Evolutionary conservation across 345 rosid genomes (phyloP), one percentile per base, ranked within the genome.

Genomic region (Ailanthus altissimus): DNA sequence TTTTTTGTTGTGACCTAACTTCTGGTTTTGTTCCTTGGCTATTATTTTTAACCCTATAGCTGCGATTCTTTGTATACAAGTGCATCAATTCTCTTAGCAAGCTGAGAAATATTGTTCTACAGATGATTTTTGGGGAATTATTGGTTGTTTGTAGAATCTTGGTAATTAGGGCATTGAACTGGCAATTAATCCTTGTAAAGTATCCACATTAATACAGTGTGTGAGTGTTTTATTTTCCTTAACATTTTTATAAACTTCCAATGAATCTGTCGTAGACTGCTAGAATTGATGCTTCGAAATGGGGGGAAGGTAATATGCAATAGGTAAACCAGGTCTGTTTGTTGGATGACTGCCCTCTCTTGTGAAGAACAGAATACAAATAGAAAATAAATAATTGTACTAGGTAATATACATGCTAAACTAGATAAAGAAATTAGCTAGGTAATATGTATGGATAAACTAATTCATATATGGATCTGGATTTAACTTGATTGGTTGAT

Each of bases 81-180:
- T 46, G 40, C 25, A 40, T 60, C 56, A 46, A 26, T 4, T 64
- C 60, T 75, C 6, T 64, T 75, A n/a, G 36, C 10, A 26, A 12
- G 68, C 57, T 62, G 32, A 23, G 46, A 72, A 70, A 58, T 73
- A 40, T 70, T 50, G 38, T 53, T 71, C 63, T 8, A 25, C 32
- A 74, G 0, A 21, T 21, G 14, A n/a, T n/a, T 28, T 26, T 21
- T 32, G 38, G 59, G 38, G 12, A 15, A 20, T 59, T 13, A 3
- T 26, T 51, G 40, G 15, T 50, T 64, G 51, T n/a, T 45, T 18
- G 36, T 71, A 49, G 40, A 53, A 53, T 64, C 45, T 71, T 64
- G 23, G 49, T 28, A 49, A 40, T 65, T 65, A 51, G 63, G 78
- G 62, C 49, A 40, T 53, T 65, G 63, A 36, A 74, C 13, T 47